phyloP scores from a whole-genome alignment of 345 rosid genomes.

The Rhodomyrtus tomentosa region DNA sequence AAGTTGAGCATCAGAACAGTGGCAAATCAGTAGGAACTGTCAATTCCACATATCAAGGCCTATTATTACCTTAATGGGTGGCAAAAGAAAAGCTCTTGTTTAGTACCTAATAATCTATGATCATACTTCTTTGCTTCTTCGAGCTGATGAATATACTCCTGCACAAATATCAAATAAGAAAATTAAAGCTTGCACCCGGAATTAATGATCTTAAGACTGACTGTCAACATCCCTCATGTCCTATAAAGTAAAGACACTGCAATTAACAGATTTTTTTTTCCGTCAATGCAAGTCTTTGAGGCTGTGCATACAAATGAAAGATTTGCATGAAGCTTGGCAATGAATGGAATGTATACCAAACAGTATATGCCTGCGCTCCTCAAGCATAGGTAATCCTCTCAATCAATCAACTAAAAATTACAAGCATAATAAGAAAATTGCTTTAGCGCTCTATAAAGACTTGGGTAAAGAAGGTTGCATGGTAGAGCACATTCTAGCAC shows the following conservation, averaged over 20 bases:
- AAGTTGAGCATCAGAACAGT: constrained; percentile 1
- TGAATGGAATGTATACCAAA: not conserved
- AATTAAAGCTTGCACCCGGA: not conserved
- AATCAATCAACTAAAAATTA: not conserved
- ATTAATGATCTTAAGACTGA: not conserved
- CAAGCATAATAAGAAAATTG: not conserved
- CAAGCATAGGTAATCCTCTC: not conserved
- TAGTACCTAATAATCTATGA: constrained; percentile 75
- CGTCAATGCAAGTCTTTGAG: not conserved
- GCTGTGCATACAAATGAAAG: not conserved
- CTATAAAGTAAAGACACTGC: not conserved
- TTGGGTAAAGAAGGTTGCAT: not conserved
- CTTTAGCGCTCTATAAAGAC: not conserved
- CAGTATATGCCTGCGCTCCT: not conserved
- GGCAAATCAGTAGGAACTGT: not conserved
- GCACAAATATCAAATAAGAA: constrained; percentile 5
- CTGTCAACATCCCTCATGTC: not conserved
- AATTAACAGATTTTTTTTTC: not conserved
- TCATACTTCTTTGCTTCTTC: constrained; percentile 96
- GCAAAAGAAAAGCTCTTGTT: constrained; percentile 91
- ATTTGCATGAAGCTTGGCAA: not conserved
- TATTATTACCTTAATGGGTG: constrained; percentile 59
- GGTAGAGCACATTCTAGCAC: too few species aligned
- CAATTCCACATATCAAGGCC: not conserved
- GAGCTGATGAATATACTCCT: constrained; percentile 62